phyloP scores from a whole-genome alignment of 129 eudicot species.

The Glebionis coronaria region DNA sequence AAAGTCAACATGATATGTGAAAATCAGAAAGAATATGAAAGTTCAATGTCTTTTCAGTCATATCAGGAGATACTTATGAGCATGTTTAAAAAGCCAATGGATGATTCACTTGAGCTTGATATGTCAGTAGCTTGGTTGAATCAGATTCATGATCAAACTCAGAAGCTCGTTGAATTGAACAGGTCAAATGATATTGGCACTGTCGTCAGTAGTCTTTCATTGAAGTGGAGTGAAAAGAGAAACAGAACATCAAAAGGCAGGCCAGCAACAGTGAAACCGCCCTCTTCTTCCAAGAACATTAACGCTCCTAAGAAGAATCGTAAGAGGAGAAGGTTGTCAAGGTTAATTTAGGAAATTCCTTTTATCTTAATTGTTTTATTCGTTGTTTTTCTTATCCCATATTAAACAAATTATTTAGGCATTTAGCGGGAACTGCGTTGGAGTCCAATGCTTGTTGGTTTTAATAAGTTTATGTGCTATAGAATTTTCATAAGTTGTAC shows the following conservation, averaged over 20 bases:
- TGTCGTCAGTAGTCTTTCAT: conserved; percentile 60
- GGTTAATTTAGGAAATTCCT: conserved; percentile 39
- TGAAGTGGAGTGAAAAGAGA: conserved; percentile 67
- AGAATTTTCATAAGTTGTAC: conserved; percentile 2
- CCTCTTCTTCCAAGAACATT: conserved; percentile 26
- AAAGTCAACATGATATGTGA: conserved; percentile 85
- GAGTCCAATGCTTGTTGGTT: background rate
- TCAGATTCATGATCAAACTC: conserved; percentile 71
- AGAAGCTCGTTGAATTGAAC: conserved; percentile 69
- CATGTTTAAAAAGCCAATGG: conserved; percentile 55
- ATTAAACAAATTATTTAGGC: background rate
- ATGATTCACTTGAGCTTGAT: conserved; percentile 76
- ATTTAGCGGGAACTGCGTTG: background rate
- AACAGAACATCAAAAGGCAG: conserved; percentile 48
- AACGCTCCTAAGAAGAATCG: conserved; percentile 45
- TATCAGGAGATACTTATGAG: conserved; percentile 44
- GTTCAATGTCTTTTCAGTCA: conserved; percentile 70
- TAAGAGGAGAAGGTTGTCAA: conserved; percentile 79
- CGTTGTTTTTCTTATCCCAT: background rate
- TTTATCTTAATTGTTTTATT: background rate
- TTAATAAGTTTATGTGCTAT: background rate
- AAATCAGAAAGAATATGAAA: conserved; percentile 26
- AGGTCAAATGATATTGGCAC: conserved; percentile 47
- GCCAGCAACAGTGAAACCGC: conserved; percentile 21
- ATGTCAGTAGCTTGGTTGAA: conserved; percentile 66